Base-by-base conservation (phyloP, 306 rosid genomes). In the Dryas octopetala region DNA sequence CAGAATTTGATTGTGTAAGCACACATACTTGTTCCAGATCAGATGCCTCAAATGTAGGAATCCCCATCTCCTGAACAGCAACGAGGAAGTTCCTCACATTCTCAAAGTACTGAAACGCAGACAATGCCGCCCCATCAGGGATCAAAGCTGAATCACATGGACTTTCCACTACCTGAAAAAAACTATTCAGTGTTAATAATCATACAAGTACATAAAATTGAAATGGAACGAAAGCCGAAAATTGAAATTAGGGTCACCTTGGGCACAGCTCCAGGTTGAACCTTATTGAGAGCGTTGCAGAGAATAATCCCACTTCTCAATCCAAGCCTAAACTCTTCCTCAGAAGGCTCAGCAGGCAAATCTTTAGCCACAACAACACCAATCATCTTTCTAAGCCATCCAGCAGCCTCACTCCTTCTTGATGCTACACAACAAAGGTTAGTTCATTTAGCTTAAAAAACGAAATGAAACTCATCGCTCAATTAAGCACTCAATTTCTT, bases 341-440 rank as follows among this genome's bases (percentile, higher is more conserved):
- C 98, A 3, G 98, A 90, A 4, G 98, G 98, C 81, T 94, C 96
- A 40, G 97, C 98, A 0, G 98, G 98, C 71, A 94, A 85, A 80
- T 94, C 97, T 77, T 89, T 94, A 38, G 96, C 98, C n/a, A 88
- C 98, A 28, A 94, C 98, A 10, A 94, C 96, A 70, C 98, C 98
- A 38, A 90, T 84, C 97, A 83, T 87, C 91, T 90, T 94, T 43
- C 98, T 87, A 72, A 94, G 83, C 98, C 98, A 94, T 78, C 96
- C 97, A 11, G 97, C 97, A 6, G 98, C 98, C 72, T 94, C 97
- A 64, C 86, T 79, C 74, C 98, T 90, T 83, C 98, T 91, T 4
- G 86, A 87, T 57, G 95, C 98, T 94, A 81, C 76, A 86, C 46
- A 28, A 63, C 15, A 62, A 71, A 79, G 4, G 38, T 26, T 74